Evolutionary conservation across 352 stramenopile genomes (phyloP).

Genomic region (Saprolegnia diclina): DNA sequence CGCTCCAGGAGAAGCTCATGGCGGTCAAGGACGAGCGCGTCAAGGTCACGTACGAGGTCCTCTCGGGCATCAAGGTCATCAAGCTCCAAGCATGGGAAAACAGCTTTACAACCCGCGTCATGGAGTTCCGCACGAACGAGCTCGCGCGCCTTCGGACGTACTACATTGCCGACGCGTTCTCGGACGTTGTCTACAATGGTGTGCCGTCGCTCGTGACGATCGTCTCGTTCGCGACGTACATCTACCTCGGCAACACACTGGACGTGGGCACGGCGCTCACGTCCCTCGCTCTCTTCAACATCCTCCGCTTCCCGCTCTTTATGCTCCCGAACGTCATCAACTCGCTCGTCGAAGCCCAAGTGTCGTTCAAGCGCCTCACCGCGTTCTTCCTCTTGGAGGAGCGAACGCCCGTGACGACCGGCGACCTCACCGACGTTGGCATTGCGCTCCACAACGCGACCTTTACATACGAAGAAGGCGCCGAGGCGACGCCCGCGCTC

Average conservation of each 20-base stretch:
- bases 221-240: conserved; percentile 56
- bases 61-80: conserved; percentile 93
- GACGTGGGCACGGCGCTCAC: conserved; percentile 91
- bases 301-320: conserved; percentile 93
- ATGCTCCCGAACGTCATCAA: conserved; percentile 82
- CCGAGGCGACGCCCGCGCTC: neutral
- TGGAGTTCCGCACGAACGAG: conserved; percentile 60
- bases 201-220: conserved; percentile 81
- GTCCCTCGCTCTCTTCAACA: conserved; percentile 93
- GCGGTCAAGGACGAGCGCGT: conserved; percentile 88
- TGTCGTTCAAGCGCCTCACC: conserved; percentile 52
- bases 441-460: conserved; percentile 42
- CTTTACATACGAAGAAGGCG: conserved; percentile 51
- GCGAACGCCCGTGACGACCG: conserved; percentile 42
- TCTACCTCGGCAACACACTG: conserved; percentile 47
- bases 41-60: conserved; percentile 90
- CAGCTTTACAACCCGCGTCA: conserved; percentile 54
- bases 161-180: conserved; percentile 45
- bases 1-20: conserved; percentile 84
- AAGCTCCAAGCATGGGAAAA: conserved; percentile 96
- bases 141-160: conserved; percentile 69
- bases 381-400: conserved; percentile 41
- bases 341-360: conserved; percentile 46
- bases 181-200: conserved; percentile 60
- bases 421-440: conserved; percentile 56